Evolutionary conservation across 495 filamentous ascomycete species (phyloP), one percentile per base, ranked within the genome.

Genomic region (Penicilliopsis zonata): DNA sequence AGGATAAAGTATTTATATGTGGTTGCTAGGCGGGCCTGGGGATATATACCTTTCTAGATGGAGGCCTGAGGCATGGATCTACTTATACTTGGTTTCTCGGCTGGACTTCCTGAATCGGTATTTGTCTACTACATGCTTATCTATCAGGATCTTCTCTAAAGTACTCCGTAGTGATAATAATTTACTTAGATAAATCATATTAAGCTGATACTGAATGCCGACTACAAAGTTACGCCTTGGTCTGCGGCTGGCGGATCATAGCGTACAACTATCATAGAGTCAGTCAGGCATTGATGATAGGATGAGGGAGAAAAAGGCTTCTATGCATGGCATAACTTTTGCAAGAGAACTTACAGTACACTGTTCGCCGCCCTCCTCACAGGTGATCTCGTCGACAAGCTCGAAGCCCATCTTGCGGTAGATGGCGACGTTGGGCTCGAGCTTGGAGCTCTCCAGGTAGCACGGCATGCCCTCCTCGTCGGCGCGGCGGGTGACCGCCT

Each of bases 361-460:
- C 7, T 28, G 31, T 42, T 70, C 67, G 9, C 63, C 65, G 20
- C 67, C 63, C 44, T 75, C 76, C 22, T 65, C 57, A 55, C 74
- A 79, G 34, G 70, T 64, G 49, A 79, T 74, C 53, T 79, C 67
- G 45, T 60, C 69, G 14, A 63, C 66, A 27, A 72, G 50, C 50
- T 61, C 49, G 52, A 82, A 80, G 26, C 76, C 76, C 60, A 79
- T 68, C 50, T 56, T 63, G 43, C 72, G 65, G 55, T 82, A 82
- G 13, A 82, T 80, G 27, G 55, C 52, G 50, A 78, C 55, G 44
- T 80, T 82, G 14, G 76, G 76, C 35, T 63, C 61, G 23, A 65
- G 66, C 36, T 72, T 65, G 36, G 68, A 74, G 29, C 71, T 76
- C 46, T 82, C 76, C 36, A 82, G 52, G 42, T 80, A 82, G 42